Conservation (phyloP, 179 eudicot genomes). For the Silene vulgaris region DNA sequence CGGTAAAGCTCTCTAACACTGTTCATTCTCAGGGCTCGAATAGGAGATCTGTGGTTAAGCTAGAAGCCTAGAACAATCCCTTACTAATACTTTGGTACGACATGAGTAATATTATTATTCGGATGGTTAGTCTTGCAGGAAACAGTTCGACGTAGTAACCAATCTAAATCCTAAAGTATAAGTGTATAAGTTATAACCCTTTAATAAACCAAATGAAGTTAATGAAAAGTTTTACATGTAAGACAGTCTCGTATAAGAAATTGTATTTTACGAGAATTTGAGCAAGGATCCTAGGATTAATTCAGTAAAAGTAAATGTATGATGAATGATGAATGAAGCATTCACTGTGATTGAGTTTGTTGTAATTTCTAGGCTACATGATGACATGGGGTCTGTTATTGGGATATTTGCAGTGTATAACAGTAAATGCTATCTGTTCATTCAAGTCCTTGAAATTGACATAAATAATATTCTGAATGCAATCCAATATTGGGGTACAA, state of each 20-base stretch:
- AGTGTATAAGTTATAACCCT: background rate
- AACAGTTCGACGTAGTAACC: background rate
- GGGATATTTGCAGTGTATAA: background rate
- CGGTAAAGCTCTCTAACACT: no score
- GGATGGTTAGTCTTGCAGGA: no score
- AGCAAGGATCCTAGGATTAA: no score
- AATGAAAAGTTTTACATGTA: no score
- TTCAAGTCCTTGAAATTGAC: background rate
- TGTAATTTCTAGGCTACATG: background rate
- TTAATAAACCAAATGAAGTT: background rate
- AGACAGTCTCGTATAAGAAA: background rate
- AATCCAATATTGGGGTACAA: background rate
- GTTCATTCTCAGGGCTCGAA: no score
- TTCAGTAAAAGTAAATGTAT: no score
- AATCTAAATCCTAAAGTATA: background rate
- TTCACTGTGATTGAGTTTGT: background rate
- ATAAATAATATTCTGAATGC: background rate
- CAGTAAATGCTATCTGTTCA: conserved; percentile 1
- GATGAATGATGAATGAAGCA: background rate
- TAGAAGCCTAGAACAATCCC: no score
- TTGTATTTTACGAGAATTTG: no score
- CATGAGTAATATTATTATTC: no score
- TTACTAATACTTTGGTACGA: no score
- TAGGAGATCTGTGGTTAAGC: no score
- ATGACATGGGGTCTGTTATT: background rate